Conservation (phyloP, 805 yeast species). For the Teunomyces stri region DNA sequence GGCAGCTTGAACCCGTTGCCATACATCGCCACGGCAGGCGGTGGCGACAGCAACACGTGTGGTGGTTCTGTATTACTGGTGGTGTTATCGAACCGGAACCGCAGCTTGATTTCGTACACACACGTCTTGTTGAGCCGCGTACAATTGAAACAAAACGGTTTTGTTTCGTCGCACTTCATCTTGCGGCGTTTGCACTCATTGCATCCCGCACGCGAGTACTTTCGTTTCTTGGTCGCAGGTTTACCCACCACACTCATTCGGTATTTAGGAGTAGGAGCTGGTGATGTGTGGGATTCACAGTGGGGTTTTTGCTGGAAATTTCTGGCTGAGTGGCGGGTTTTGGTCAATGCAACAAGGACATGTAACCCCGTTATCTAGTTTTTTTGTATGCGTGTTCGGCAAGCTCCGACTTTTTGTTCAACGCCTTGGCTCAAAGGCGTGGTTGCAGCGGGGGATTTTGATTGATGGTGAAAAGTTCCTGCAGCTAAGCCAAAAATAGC, state of each 20-base stretch:
- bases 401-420: too few species aligned
- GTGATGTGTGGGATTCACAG: too few species aligned
- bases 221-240: slow-evolving; percentile 29
- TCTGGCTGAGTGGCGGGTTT: background rate
- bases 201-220: slow-evolving; percentile 41
- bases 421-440: too few species aligned
- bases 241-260: background rate
- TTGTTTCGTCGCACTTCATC: slow-evolving; percentile 42
- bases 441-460: too few species aligned
- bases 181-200: slow-evolving; percentile 44
- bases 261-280: too few species aligned
- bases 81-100: slow-evolving; percentile 9
- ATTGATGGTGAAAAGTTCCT: too few species aligned
- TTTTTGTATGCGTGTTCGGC: background rate
- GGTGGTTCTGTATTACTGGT: background rate
- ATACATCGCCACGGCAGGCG: background rate
- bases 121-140: slow-evolving; percentile 32
- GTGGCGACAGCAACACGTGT: background rate
- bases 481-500: too few species aligned
- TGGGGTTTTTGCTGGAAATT: too few species aligned
- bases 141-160: slow-evolving; percentile 38
- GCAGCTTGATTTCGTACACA: slow-evolving; percentile 18
- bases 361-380: background rate
- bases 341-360: too few species aligned
- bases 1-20: background rate